Percentiles rank a stretch among this genome's conserved stretches.
Evolutionary conservation across 169 alveolate species (phyloP).

Genomic region (Cryptosporidium ubiquitum): DNA sequence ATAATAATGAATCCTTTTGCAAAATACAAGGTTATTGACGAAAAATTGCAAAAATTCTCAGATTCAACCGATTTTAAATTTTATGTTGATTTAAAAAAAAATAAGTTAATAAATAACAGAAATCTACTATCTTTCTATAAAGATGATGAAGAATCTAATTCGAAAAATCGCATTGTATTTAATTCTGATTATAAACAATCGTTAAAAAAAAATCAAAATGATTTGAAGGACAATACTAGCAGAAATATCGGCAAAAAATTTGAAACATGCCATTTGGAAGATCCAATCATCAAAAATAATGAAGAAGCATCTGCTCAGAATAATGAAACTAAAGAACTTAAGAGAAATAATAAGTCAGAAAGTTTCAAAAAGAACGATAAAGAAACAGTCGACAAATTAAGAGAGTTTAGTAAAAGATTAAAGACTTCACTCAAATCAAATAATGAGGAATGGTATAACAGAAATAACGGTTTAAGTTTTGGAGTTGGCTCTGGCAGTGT

Average conservation of each 20-base stretch:
- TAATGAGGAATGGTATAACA: not conserved
- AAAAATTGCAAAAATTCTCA: not conserved
- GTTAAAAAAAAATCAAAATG: not conserved
- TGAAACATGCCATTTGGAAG: not conserved
- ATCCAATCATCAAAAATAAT: not conserved
- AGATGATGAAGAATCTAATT: not conserved
- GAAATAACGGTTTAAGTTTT: not conserved
- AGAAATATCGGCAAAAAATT: not conserved
- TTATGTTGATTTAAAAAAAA: not conserved
- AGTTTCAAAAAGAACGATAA: not conserved
- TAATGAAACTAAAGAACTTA: not conserved
- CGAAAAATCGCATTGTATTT: not conserved
- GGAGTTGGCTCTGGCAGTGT: not conserved
- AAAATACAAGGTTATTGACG: not conserved
- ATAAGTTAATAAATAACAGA: not conserved
- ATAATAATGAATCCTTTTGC: conserved; percentile 3
- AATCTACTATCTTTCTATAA: not conserved
- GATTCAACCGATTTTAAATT: not conserved
- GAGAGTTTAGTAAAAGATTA: not conserved
- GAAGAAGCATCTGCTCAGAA: not conserved
- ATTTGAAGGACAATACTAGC: not conserved
- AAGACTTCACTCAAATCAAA: not conserved
- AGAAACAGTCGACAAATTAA: not conserved
- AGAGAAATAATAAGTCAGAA: not conserved
- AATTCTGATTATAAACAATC: not conserved